Evolutionary conservation across 2,329 filamentous ascomycete genomes (phyloP), one percentile per base, ranked within the genome.

Genomic region (Aurifilum marmelostoma): DNA sequence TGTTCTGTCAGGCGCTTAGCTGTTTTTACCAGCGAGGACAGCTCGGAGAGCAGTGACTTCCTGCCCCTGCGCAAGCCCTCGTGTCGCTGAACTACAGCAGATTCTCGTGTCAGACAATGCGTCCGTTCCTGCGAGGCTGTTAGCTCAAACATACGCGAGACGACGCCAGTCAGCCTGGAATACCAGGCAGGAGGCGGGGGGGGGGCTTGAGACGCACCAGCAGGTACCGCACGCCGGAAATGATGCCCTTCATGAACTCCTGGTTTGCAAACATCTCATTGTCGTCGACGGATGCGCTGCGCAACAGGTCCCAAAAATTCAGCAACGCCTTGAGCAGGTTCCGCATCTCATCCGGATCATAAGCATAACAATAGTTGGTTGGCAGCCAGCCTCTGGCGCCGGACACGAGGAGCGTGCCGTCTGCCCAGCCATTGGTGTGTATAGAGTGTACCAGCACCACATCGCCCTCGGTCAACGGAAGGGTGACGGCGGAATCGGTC

Each of bases 371-470:
- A 79, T 98, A 99, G 80, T 99, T 99, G 11, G 96, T 99, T 2
- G 96, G 96, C 70, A 99, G 83, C 96, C 96, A 99, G 72, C 96
- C 96, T 74, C 96, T 88, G 64, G 92, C 91, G 34, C 95, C 95
- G 2, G 94, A 93, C 32, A 91, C 87, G 71, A 99, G 82, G 54
- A 97, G 84, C 0, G 96, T 99, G 65, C 96, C 96, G 79, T 99
- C 96, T 41, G 96, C 96, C 96, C 96, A 99, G 74, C 96, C 96
- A 82, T 98, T 99, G 71, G 93, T 96, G 80, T 99, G 96, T 73
- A 98, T 92, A 4, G 96, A 97, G 79, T 99, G 96, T 29, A 99
- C 92, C 69, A 99, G 82, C 66, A 99, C 91, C 63, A 99, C 88
- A 76, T 99, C 96, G 69, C 96, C 96, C 77, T 96, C 91, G 74